Conservation (phyloP, 805 yeast genomes). For the Saccharomycopsis olivae region DNA sequence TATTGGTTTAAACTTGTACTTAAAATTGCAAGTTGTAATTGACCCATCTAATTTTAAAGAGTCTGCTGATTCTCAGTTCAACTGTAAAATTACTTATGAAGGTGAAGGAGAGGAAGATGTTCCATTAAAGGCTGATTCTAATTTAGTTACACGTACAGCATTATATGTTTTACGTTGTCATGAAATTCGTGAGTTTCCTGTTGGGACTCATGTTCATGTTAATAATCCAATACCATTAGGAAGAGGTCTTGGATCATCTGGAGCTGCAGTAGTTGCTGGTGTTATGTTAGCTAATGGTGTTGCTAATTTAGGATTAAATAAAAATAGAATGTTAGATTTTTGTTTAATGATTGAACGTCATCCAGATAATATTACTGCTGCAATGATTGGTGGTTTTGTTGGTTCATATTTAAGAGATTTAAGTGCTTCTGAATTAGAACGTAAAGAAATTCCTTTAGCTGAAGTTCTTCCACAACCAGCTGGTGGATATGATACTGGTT, state of each 20-base stretch:
- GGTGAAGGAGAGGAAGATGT: conserved; percentile 78
- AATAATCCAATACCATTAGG: conserved; percentile 92
- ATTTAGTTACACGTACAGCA: conserved; percentile 88
- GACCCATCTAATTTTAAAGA: conserved; percentile 38
- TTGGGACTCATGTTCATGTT: conserved; percentile 72
- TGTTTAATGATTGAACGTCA: conserved; percentile 96
- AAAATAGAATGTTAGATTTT: conserved; percentile 82
- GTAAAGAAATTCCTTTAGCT: conserved; percentile 76
- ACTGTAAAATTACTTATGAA: conserved; percentile 60
- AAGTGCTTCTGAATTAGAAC: conserved; percentile 55
- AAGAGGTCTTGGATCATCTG: conserved; percentile 94
- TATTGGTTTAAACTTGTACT: conserved; percentile 67
- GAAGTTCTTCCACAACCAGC: conserved; percentile 74
- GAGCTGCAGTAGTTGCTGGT: conserved; percentile 98
- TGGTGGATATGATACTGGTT: conserved; percentile 58
- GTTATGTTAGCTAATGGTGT: conserved; percentile 81
- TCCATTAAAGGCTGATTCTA: conserved; percentile 66
- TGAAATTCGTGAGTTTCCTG: conserved; percentile 64
- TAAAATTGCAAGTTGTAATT: conserved; percentile 58
- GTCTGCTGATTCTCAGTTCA: conserved; percentile 42
- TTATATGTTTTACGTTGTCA: conserved; percentile 83
- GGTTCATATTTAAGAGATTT: conserved; percentile 88
- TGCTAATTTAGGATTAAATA: conserved; percentile 61
- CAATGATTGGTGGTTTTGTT: conserved; percentile 98
- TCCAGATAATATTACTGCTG: conserved; percentile 97